phyloP scores from a whole-genome alignment of 176 grass and related monocot species.

The Juncus effusus region DNA sequence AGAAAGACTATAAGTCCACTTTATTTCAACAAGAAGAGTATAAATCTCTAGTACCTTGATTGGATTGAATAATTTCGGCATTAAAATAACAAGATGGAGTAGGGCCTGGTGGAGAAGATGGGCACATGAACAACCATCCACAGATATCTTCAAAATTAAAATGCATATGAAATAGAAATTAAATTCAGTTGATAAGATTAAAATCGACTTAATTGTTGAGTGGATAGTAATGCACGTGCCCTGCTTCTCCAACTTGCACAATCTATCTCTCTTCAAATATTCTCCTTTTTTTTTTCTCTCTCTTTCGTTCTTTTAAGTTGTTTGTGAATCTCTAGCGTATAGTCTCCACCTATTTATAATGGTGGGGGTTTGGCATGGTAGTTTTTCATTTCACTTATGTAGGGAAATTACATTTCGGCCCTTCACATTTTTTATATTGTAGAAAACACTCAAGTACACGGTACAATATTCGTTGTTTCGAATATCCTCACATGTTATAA shows the following conservation, averaged over 20 bases:
- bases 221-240: constrained; percentile 80
- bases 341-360: not conserved
- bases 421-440: constrained; percentile 1
- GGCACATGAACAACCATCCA: constrained; percentile 78
- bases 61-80: not conserved
- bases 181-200: not conserved
- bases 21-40: not conserved
- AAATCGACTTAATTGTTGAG: constrained; percentile 21
- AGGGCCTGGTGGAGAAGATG: constrained; percentile 69
- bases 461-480: not conserved
- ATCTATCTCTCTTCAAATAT: constrained; percentile 19
- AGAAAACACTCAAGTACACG: not conserved
- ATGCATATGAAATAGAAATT: not conserved
- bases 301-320: constrained; percentile 16
- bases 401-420: not conserved
- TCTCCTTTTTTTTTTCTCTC: not conserved
- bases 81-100: constrained; percentile 7
- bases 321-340: constrained; percentile 1
- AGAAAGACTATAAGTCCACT: not conserved
- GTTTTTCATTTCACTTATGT: not conserved
- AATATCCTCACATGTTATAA: too few relatives aligned
- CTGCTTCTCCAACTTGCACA: constrained; percentile 86
- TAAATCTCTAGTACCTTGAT: not conserved
- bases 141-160: not conserved
- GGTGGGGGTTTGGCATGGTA: not conserved